Evolutionary conservation across 129 eudicot species (phyloP).

Genomic region (Saussurea involucrata): DNA sequence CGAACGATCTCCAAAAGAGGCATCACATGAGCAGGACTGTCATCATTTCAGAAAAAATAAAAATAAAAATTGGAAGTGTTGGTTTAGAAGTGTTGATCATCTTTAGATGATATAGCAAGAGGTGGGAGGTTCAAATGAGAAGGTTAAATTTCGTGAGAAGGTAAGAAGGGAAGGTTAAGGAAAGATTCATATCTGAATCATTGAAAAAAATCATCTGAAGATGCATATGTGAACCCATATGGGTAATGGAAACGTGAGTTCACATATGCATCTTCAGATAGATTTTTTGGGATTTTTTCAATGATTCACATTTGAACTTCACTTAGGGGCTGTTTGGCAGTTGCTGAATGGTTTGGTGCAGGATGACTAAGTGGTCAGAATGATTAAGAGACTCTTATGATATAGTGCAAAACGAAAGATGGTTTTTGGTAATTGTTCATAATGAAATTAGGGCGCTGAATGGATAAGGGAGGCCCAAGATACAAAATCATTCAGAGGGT

Average conservation of each 20-base stretch:
- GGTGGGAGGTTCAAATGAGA: not conserved
- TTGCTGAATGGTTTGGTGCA: too few species aligned
- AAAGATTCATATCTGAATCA: not conserved
- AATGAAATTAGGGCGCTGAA: too few species aligned
- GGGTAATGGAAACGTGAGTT: not conserved
- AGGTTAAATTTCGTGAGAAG: not conserved
- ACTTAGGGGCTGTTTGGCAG: too few species aligned
- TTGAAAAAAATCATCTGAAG: not conserved
- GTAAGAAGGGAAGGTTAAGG: not conserved
- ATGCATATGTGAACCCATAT: not conserved
- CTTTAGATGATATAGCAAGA: not conserved
- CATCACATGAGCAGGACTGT: slow-evolving; percentile 97
- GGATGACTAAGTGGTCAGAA: too few species aligned
- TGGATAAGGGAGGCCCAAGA: too few species aligned
- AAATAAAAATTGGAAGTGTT: not conserved
- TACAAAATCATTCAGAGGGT: too few species aligned
- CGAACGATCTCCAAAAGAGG: slow-evolving; percentile 89
- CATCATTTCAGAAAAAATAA: slow-evolving; percentile 5
- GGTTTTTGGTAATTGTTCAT: too few species aligned
- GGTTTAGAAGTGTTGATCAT: slow-evolving; percentile 4
- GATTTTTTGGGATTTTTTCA: too few species aligned
- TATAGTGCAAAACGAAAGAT: too few species aligned
- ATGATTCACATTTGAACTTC: not conserved
- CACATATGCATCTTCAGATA: not conserved
- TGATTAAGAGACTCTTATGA: too few species aligned